Percentiles rank a stretch among this genome's conserved stretches.
Evolutionary conservation across 2,329 filamentous ascomycete genomes (phyloP).

Genomic region (Aspergillus transmontanensis): DNA sequence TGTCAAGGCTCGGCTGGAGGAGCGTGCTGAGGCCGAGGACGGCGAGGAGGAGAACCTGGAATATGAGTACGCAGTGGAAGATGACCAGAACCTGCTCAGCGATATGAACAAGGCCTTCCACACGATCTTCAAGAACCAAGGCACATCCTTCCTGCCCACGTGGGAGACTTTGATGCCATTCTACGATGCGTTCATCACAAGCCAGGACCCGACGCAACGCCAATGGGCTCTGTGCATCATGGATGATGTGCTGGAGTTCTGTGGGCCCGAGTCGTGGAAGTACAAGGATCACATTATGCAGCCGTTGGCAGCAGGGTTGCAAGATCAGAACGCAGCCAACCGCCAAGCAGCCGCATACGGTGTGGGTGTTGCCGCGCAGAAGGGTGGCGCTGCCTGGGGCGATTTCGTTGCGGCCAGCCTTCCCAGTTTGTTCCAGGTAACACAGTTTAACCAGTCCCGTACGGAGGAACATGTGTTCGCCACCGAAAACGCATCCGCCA

Average conservation of each 20-base stretch:
- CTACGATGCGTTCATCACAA: conserved; percentile 82
- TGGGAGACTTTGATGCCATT: conserved; percentile 86
- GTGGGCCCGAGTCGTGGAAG: conserved; percentile 81
- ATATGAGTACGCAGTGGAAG: conserved; percentile 86
- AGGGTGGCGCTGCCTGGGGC: conserved; percentile 83
- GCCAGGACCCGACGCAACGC: conserved; percentile 81
- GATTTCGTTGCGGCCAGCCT: conserved; percentile 81
- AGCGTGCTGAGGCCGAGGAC: conserved; percentile 80
- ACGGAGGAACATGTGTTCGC: conserved; percentile 94
- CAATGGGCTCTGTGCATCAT: conserved; percentile 99
- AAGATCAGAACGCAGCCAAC: conserved; percentile 84
- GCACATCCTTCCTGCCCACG: conserved; percentile 76
- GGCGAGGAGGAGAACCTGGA: conserved; percentile 90
- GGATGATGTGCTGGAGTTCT: conserved; percentile 98
- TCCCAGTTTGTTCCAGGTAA: conserved; percentile 81
- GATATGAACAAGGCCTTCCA: conserved; percentile 99
- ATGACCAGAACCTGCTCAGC: conserved; percentile 92
- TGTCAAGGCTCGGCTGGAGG: conserved; percentile 79
- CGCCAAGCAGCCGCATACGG: conserved; percentile 95
- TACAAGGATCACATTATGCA: conserved; percentile 86
- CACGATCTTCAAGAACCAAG: conserved; percentile 97
- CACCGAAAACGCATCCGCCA: conserved; percentile 94
- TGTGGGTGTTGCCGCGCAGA: conserved; percentile 91
- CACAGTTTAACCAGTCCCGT: conserved; percentile 76
- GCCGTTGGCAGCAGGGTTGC: conserved; percentile 83